Base-by-base conservation (phyloP, 2,329 filamentous ascomycete genomes). In the Rasamsonia emersonii region DNA sequence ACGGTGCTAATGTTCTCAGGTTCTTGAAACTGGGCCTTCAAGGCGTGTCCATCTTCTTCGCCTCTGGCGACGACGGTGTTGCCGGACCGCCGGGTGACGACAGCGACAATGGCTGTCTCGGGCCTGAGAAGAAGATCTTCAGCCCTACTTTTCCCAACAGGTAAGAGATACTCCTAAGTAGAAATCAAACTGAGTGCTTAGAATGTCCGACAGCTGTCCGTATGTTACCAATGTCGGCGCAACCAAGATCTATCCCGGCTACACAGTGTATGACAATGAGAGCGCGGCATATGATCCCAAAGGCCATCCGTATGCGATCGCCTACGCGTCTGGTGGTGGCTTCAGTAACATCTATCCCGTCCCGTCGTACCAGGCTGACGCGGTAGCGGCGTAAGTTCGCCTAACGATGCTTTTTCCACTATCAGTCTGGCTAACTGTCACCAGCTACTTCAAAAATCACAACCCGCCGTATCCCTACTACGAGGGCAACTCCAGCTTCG, bases 61-160 rank as follows among this genome's bases (percentile, higher is more conserved):
- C 34, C 5, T 32, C 29, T 19, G 34, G 34, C 18, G 34, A 36
- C 7, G 28, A 29, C n/a, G 34, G 34, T 14, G 34, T 32, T 26
- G 24, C 28, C 24, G 33, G 33, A 13, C 33, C 24, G 16, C 33
- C 33, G 6, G 21, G 24, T 27, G n/a, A 27, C 9, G 28, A 20
- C 23, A 30, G 34, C 10, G 25, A 29, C 9, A 36, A 29, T 2
- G 30, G 34, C 19, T 36, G 34, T 10, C 16, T 36, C 19, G 34
- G 34, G 5, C 18, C 13, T 14, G 28, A 36, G 8, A 14, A 25
- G 18, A 30, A 36, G 14, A 30, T 36, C n/a, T 36, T 36, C 30
- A 36, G 33, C n/a, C 34, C 34, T 17, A 36, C 34, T n/a, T 36
- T 29, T 29, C 34, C 34, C 20, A 36, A 36, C 20, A 36, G 29